phyloP scores from a whole-genome alignment of 2,329 filamentous ascomycete genomes.

The Trichoderma lentiforme region DNA sequence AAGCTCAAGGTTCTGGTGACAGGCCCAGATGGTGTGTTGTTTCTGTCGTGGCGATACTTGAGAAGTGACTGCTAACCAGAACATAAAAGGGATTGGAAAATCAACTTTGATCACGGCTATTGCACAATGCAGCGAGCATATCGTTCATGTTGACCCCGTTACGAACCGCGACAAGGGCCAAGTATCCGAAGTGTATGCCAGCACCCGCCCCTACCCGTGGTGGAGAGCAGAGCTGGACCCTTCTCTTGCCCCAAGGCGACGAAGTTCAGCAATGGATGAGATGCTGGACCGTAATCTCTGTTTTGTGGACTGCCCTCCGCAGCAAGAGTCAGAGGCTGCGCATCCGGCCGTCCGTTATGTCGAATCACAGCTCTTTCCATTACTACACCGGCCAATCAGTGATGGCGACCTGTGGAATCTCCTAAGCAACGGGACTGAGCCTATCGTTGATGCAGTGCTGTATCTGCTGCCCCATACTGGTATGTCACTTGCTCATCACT shows the following conservation, averaged over 20 bases:
- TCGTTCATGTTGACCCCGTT: slow-evolving; percentile 83
- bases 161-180: slow-evolving; percentile 29
- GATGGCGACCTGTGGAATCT: slow-evolving; percentile 74
- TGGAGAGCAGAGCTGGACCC: slow-evolving; percentile 86
- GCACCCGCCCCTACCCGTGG: slow-evolving; percentile 77
- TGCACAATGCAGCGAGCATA: slow-evolving; percentile 81
- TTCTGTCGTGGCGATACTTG: not conserved
- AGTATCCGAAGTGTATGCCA: slow-evolving; percentile 70
- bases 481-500: slow-evolving; percentile 39
- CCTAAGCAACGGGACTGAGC: slow-evolving; percentile 76
- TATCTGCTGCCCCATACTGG: slow-evolving; percentile 71
- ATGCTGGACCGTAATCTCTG: slow-evolving; percentile 89
- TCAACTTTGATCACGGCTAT: slow-evolving; percentile 86
- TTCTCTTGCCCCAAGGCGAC: slow-evolving; percentile 49
- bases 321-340: slow-evolving; percentile 35
- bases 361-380: slow-evolving; percentile 43
- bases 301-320: slow-evolving; percentile 82
- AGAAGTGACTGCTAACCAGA: not conserved
- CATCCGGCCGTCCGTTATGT: slow-evolving; percentile 68
- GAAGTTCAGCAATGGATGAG: slow-evolving; percentile 65
- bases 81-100: slow-evolving; percentile 70
- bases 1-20: slow-evolving; percentile 86
- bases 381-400: slow-evolving; percentile 52
- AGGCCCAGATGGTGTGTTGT: slow-evolving; percentile 64
- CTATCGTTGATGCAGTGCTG: slow-evolving; percentile 79